Conservation (phyloP, 257 asterid genomes). For the Jacaranda mimosifolia region DNA sequence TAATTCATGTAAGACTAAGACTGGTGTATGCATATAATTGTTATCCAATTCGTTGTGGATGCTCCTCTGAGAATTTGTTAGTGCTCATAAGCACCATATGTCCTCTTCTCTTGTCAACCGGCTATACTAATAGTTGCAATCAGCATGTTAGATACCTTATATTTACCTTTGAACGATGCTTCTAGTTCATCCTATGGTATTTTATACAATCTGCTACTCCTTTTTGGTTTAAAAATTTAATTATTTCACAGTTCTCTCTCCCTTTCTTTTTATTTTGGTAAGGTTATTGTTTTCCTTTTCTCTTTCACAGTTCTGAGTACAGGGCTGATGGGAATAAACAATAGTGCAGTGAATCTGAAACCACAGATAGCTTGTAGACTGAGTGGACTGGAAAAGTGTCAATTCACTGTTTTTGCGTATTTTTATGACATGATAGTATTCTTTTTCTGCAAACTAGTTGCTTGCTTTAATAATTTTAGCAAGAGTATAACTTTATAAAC, state of each 20-base stretch:
- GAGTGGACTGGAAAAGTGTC: slow-evolving; percentile 3
- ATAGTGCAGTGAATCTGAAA: slow-evolving; percentile 10
- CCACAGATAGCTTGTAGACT: neutral
- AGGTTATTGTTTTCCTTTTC: neutral
- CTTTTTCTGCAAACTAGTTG: neutral
- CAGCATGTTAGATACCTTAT: neutral
- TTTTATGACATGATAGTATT: slow-evolving; percentile 6
- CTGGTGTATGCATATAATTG: too few species aligned
- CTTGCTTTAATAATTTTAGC: neutral
- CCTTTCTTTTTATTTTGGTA: neutral
- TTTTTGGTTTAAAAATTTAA: slow-evolving; percentile 21
- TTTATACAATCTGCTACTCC: slow-evolving; percentile 11
- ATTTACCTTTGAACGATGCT: neutral
- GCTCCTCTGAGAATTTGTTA: too few species aligned
- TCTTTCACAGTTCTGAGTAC: neutral
- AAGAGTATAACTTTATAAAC: neutral
- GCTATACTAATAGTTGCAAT: too few species aligned
- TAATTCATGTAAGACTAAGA: too few species aligned
- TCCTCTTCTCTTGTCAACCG: too few species aligned
- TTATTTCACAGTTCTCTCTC: neutral
- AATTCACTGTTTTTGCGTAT: neutral
- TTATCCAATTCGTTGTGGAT: too few species aligned
- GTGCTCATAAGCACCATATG: too few species aligned
- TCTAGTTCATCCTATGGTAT: neutral
- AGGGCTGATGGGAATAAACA: neutral